Conservation (phyloP, 2,329 filamentous ascomycete genomes). For the Fusarium cyanostomum region DNA sequence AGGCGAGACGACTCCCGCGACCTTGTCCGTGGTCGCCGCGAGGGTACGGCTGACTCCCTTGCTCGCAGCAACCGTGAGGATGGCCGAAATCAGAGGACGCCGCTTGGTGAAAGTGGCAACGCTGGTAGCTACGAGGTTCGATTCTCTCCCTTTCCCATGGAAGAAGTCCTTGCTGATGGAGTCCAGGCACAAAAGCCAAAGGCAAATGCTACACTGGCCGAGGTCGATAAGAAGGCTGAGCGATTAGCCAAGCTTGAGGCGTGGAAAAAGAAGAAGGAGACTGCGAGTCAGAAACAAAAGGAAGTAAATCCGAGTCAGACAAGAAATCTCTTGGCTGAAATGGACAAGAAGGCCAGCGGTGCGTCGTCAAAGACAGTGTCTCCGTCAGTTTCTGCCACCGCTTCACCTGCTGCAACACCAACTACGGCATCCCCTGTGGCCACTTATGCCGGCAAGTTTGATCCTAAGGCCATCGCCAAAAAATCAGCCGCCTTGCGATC, state of each 20-base stretch:
- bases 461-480: constrained; percentile 86
- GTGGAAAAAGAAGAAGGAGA: constrained; percentile 91
- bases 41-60: constrained; percentile 76
- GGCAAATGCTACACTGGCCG: constrained; percentile 63
- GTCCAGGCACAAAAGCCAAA: constrained; percentile 61
- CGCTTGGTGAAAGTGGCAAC: constrained; percentile 58
- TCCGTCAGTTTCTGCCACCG: constrained; percentile 60
- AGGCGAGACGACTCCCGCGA: constrained; percentile 81
- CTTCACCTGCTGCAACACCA: constrained; percentile 60
- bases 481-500: constrained; percentile 72
- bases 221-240: constrained; percentile 80
- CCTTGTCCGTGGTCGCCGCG: constrained; percentile 69
- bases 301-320: constrained; percentile 72
- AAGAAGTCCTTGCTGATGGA: constrained; percentile 37
- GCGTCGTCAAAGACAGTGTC: constrained; percentile 57
- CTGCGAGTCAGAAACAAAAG: constrained; percentile 76
- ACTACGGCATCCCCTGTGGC: constrained; percentile 61
- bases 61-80: constrained; percentile 73
- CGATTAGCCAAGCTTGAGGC: constrained; percentile 83
- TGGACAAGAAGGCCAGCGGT: constrained; percentile 73
- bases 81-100: constrained; percentile 63
- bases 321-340: constrained; percentile 74
- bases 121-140: constrained; percentile 67
- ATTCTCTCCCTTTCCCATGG: constrained; percentile 20
- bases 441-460: constrained; percentile 81